These are phyloP conservation scores for Blastocystis sp. DNA, from an alignment of 352 stramenopile genomes.

Conservation along the genomic window DNA sequence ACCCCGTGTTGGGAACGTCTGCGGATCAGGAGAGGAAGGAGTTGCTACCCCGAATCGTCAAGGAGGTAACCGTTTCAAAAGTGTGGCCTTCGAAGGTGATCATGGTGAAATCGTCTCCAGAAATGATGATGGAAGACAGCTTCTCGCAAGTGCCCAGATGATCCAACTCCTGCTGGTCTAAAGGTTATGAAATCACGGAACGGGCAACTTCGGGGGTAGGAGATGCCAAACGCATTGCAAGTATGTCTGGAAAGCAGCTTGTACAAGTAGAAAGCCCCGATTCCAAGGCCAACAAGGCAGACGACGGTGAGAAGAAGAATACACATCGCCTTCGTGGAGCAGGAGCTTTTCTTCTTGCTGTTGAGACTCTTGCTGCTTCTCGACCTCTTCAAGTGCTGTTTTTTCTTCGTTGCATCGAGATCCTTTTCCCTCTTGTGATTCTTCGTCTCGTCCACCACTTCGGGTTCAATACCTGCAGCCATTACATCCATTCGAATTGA, in stretches of 20 bases:
- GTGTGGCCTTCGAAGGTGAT: background rate
- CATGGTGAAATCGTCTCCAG: background rate
- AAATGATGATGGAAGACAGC: background rate
- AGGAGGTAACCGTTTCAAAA: background rate
- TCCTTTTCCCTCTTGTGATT: background rate
- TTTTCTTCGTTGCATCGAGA: background rate
- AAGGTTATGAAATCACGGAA: background rate
- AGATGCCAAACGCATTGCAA: conserved; percentile 11
- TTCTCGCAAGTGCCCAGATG: background rate
- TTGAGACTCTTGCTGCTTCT: background rate
- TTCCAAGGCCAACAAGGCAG: background rate
- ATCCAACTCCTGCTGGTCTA: background rate
- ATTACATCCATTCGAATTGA: background rate
- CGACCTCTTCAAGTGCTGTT: background rate
- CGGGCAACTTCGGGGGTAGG: conserved; percentile 3
- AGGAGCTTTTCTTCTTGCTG: background rate
- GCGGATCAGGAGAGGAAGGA: background rate
- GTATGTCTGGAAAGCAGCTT: conserved; percentile 8
- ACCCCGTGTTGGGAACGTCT: background rate
- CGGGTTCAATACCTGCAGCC: background rate
- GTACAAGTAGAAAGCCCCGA: background rate
- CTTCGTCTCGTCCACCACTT: background rate
- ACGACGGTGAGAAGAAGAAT: background rate
- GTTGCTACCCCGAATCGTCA: background rate
- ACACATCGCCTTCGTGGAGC: background rate